phyloP scores from a whole-genome alignment of 805 yeast genomes.

The Torulaspora delbrueckii region DNA sequence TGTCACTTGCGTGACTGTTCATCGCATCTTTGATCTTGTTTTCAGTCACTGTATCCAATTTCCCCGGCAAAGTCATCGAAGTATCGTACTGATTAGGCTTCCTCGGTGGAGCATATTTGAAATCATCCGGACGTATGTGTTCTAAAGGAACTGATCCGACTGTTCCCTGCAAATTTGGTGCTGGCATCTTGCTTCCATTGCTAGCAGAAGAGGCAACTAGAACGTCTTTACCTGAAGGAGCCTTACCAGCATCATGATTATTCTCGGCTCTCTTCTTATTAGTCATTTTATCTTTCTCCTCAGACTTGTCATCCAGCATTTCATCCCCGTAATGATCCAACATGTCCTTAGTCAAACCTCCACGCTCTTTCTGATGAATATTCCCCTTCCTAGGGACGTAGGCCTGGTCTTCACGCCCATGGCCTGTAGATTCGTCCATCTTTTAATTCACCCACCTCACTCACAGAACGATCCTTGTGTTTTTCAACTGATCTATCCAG shows the following conservation, averaged over 20 bases:
- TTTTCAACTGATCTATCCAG: neutral
- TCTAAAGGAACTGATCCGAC: slow-evolving; percentile 33
- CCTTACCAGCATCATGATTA: neutral
- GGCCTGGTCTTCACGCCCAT: slow-evolving; percentile 10
- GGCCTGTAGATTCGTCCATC: slow-evolving; percentile 9
- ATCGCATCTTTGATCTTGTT: slow-evolving; percentile 13
- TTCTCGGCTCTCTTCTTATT: neutral
- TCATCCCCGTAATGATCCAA: slow-evolving; percentile 13
- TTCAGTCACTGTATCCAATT: slow-evolving; percentile 18
- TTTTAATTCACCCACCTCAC: neutral
- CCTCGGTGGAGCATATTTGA: slow-evolving; percentile 23
- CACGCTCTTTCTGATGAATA: slow-evolving; percentile 7
- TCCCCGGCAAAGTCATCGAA: slow-evolving; percentile 27
- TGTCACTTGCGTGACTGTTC: slow-evolving; percentile 13
- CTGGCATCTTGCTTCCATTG: slow-evolving; percentile 21
- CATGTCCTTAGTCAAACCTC: slow-evolving; percentile 9
- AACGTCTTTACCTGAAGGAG: slow-evolving; percentile 8
- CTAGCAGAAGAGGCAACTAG: slow-evolving; percentile 27
- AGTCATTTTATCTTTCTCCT: neutral
- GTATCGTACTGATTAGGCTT: slow-evolving; percentile 30
- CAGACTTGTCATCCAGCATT: slow-evolving; percentile 1
- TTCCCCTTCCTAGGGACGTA: slow-evolving; percentile 10
- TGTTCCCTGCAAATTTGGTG: slow-evolving; percentile 25
- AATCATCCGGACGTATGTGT: slow-evolving; percentile 24
- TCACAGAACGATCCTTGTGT: neutral